phyloP scores from a whole-genome alignment of 805 yeast genomes.

The Maudiozyma bulderi region DNA sequence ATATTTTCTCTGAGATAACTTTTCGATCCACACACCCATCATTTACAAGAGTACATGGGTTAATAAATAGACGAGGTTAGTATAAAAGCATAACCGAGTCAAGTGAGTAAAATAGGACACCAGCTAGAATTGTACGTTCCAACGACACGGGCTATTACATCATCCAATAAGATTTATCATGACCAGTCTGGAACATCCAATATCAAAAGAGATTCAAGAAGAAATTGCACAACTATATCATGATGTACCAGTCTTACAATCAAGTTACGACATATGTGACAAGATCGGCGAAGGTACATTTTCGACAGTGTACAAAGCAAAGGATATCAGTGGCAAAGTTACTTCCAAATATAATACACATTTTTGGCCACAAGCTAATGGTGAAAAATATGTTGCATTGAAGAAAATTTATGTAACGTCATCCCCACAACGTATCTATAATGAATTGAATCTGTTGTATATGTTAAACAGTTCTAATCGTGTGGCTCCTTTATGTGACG shows the following conservation, averaged over 20 bases:
- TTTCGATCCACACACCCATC: too few species aligned
- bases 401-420: slow-evolving; percentile 92
- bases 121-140: too few species aligned
- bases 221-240: slow-evolving; percentile 48
- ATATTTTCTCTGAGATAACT: too few species aligned
- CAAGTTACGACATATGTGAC: slow-evolving; percentile 32
- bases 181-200: slow-evolving; percentile 5
- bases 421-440: slow-evolving; percentile 82
- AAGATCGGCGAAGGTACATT: slow-evolving; percentile 80
- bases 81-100: too few species aligned
- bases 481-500: slow-evolving; percentile 86
- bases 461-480: slow-evolving; percentile 55
- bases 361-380: slow-evolving; percentile 30
- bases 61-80: too few species aligned
- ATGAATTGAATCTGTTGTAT: slow-evolving; percentile 74
- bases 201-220: slow-evolving; percentile 43
- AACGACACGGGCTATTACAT: too few species aligned
- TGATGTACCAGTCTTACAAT: slow-evolving; percentile 43
- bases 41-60: too few species aligned
- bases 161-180: neutral
- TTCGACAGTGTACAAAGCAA: slow-evolving; percentile 61
- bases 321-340: slow-evolving; percentile 29
- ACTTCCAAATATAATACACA: slow-evolving; percentile 20
- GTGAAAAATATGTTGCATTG: slow-evolving; percentile 58
- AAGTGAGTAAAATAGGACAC: too few species aligned